Base-by-base conservation (phyloP, 2,329 filamentous ascomycete species). In the Raffaelea arxii region DNA sequence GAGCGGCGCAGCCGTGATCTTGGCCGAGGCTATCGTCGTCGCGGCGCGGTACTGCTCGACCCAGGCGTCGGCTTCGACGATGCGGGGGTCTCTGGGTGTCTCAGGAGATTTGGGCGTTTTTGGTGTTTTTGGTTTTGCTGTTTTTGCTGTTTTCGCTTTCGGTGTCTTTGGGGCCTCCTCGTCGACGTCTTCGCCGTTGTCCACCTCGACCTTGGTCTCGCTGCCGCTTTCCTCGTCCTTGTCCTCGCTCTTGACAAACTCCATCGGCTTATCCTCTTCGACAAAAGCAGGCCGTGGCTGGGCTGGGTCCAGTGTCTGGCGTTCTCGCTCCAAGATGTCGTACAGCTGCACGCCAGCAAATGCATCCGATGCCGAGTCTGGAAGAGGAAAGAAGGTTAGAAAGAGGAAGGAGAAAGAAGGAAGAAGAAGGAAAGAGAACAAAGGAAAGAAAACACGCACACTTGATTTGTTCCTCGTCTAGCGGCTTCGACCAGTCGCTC, bases 261-360 rank as follows among this genome's bases (percentile, higher is more conserved):
- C 66, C 46, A 90, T 84, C 0, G 82, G 81, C 22, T 75, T 56
- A 38, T 80, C 71, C 4, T 81, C 67, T 58, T 94, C 89, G 4
- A 77, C 80, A 54, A 79, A 74, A 16, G 74, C 71, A 1, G 89
- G 88, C 6, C 77, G 69, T 4, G 85, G 84, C 5, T 90, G 90
- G 3, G 67, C 73, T 2, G 88, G 88, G 12, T 77, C 64, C 50
- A 95, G 68, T 6, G 69, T 66, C 54, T 77, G 70, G 16, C 90
- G 74, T 55, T 84, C 77, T 43, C 75, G 65, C 48, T 96, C 82
- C 39, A 95, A 67, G 1, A 75, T 72, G 49, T 86, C 70, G 57
- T 79, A 94, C 2, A 96, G 67, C 47, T 86, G 82, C 11, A 84
- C 64, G 38, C 81, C 78, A 49, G 85, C 88, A 59, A 95, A 96